phyloP scores from a whole-genome alignment of 345 rosid species.

The Citrus maxima region DNA sequence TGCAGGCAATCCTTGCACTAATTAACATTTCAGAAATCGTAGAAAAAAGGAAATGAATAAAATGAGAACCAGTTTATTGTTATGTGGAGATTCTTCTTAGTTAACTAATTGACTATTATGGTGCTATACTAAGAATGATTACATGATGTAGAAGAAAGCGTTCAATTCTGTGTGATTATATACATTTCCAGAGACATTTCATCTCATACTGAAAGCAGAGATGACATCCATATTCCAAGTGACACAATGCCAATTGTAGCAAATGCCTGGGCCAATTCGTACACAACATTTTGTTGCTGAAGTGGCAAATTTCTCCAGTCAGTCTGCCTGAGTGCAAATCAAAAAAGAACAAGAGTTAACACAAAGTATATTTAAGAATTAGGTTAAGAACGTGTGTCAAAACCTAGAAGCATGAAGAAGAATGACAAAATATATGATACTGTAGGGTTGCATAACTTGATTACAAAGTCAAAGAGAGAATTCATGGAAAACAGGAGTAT shows the following conservation, averaged over 20 bases:
- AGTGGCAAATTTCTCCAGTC: conserved; percentile 73
- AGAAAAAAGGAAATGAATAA: neutral
- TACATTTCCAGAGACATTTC: conserved; percentile 17
- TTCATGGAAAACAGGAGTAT: too few relatives aligned
- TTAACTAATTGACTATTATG: neutral
- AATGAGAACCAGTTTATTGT: neutral
- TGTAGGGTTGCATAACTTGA: too few relatives aligned
- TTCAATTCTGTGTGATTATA: conserved; percentile 23
- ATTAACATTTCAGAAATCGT: neutral
- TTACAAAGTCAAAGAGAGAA: too few relatives aligned
- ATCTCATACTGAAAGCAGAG: conserved; percentile 43
- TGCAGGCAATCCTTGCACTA: neutral
- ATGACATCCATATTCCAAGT: conserved; percentile 78
- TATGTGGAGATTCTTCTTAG: neutral
- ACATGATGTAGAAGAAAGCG: conserved; percentile 16
- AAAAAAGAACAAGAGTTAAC: neutral
- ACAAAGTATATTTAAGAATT: neutral
- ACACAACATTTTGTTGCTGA: conserved; percentile 46
- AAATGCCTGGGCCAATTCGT: conserved; percentile 70
- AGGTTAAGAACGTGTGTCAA: neutral
- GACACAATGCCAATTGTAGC: conserved; percentile 73
- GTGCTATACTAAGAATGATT: conserved; percentile 4
- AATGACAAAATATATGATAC: too few relatives aligned
- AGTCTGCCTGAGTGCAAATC: conserved; percentile 41
- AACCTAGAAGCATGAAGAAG: too few relatives aligned